A percentile compares a stretch with the other conserved stretches of the same genome.
These are phyloP conservation scores for Pseudogymnoascus sp. DNA, from an alignment of 2,329 filamentous ascomycete species.

Conservation along the genomic window DNA sequence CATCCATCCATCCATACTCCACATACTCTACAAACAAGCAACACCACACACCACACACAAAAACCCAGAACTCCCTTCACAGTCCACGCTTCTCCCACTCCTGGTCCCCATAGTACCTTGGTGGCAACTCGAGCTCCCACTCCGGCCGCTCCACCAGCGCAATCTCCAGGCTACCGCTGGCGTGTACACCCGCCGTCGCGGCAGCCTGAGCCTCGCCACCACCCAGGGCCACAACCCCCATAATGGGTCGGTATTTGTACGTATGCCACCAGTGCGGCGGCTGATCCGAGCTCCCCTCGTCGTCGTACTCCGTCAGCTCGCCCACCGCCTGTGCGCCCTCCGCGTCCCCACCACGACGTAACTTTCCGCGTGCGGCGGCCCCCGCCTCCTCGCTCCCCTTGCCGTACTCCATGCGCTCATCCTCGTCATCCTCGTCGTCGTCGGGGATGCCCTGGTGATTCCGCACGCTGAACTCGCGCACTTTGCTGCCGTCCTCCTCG, in stretches of 20 bases:
- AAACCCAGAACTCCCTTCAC: neutral
- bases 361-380: conserved; percentile 11
- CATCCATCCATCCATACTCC: neutral
- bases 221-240: conserved; percentile 54
- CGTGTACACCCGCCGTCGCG: neutral
- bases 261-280: conserved; percentile 57
- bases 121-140: conserved; percentile 72
- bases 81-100: conserved; percentile 36
- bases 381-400: conserved; percentile 22
- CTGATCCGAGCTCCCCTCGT: conserved; percentile 11
- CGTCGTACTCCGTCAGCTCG: conserved; percentile 27
- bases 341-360: conserved; percentile 9
- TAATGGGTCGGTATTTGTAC: conserved; percentile 88
- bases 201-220: conserved; percentile 28
- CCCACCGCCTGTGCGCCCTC: conserved; percentile 13
- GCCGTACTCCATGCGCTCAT: conserved; percentile 26
- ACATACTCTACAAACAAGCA: neutral
- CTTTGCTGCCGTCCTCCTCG: conserved; percentile 33
- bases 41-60: neutral
- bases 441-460: conserved; percentile 25
- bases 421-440: conserved; percentile 31
- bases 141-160: conserved; percentile 80
- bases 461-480: neutral
- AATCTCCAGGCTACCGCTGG: conserved; percentile 52
- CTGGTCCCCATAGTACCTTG: conserved; percentile 56